These are phyloP conservation scores for Botrytis porri DNA, from an alignment of 2,329 filamentous ascomycete genomes.

Conservation along the genomic window DNA sequence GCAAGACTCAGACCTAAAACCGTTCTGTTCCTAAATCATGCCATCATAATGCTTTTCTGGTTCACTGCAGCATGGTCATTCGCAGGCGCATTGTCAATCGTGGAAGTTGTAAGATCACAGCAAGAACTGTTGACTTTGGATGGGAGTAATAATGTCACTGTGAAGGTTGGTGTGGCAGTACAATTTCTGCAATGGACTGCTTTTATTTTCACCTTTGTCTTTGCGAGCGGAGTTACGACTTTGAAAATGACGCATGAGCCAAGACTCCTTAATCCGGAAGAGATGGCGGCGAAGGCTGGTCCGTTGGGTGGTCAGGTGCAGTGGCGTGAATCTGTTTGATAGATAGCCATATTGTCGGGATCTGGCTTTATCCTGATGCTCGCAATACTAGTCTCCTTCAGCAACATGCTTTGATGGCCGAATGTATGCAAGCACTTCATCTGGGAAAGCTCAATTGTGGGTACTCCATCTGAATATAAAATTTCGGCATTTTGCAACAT, in stretches of 20 bases:
- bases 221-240: neutral
- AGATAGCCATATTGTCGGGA: accelerated
- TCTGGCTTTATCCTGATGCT: neutral
- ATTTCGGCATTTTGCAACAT: neutral
- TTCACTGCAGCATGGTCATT: conserved; percentile 6
- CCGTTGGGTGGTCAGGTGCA: neutral
- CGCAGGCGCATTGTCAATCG: neutral
- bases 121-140: conserved; percentile 2
- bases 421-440: neutral
- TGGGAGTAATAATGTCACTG: neutral
- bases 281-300: neutral
- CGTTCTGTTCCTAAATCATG: neutral
- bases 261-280: neutral
- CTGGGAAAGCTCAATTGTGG: neutral
- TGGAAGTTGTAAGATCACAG: conserved; percentile 4
- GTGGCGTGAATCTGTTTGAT: neutral
- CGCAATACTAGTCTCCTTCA: neutral
- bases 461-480: neutral
- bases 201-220: conserved; percentile 11
- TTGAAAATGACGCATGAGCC: neutral
- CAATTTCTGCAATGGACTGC: conserved; percentile 11
- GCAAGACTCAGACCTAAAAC: neutral
- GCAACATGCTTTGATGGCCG: neutral
- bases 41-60: conserved; percentile 4
- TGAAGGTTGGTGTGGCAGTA: neutral